phyloP scores from a whole-genome alignment of 306 rosid genomes.

The Pueraria montana region DNA sequence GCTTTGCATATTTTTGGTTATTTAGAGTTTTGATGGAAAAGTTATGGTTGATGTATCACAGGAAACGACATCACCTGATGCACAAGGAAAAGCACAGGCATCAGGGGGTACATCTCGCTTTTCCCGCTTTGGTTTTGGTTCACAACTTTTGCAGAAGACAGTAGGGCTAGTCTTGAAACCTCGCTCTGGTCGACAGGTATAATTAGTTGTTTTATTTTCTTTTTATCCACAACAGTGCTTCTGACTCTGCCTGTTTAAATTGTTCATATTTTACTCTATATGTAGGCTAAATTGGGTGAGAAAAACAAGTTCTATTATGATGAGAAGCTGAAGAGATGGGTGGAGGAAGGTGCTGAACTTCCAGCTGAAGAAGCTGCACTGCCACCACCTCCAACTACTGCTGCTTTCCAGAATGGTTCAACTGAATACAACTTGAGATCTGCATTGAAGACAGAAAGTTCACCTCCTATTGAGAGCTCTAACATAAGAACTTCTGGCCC shows the following conservation, averaged over 20 bases:
- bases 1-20: constrained; percentile 26
- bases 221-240: constrained; percentile 26
- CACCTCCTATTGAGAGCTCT: constrained; percentile 55
- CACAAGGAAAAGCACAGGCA: constrained; percentile 66
- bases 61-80: constrained; percentile 60
- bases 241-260: constrained; percentile 33
- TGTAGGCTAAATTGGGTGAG: constrained; percentile 94
- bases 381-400: constrained; percentile 83
- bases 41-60: constrained; percentile 59
- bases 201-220: constrained; percentile 21
- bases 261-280: constrained; percentile 37
- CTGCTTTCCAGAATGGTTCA: constrained; percentile 74
- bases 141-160: constrained; percentile 80
- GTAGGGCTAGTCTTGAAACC: constrained; percentile 83
- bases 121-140: constrained; percentile 83
- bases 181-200: constrained; percentile 80
- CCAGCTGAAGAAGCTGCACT: constrained; percentile 79
- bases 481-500: constrained; percentile 53
- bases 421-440: constrained; percentile 77
- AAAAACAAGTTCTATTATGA: constrained; percentile 90
- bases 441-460: constrained; percentile 64
- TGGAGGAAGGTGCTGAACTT: constrained; percentile 84
- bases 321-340: constrained; percentile 93
- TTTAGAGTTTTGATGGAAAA: constrained; percentile 31
- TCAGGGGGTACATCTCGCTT: constrained; percentile 77